These are phyloP conservation scores for Pseudofabraea citricarpa DNA, from an alignment of 2,329 filamentous ascomycete species.

Conservation along the genomic window DNA sequence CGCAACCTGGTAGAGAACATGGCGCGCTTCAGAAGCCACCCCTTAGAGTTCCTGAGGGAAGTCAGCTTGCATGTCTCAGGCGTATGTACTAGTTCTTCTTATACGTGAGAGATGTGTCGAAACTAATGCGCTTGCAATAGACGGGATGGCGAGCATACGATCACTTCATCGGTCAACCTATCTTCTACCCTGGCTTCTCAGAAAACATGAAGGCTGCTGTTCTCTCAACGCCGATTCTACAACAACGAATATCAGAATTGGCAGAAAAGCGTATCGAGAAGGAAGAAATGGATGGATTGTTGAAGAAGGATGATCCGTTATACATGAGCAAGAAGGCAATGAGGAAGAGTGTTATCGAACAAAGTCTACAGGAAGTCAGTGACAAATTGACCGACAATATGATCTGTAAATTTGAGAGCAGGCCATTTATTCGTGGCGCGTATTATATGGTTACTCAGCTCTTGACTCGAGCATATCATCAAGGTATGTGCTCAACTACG, in stretches of 20 bases:
- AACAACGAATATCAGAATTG: constrained; percentile 68
- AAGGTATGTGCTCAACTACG: constrained; percentile 48
- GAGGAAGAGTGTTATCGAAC: constrained; percentile 61
- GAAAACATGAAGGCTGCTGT: constrained; percentile 83
- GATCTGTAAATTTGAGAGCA: constrained; percentile 99
- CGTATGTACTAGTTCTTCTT: background rate
- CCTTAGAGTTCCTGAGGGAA: constrained; percentile 80
- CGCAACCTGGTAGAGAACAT: constrained; percentile 75
- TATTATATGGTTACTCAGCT: constrained; percentile 89
- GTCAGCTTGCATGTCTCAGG: constrained; percentile 90
- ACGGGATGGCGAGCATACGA: constrained; percentile 96
- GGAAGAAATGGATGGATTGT: constrained; percentile 70
- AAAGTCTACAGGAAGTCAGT: constrained; percentile 71
- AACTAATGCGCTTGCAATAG: background rate
- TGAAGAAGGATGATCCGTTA: constrained; percentile 52
- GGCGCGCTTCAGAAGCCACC: constrained; percentile 74
- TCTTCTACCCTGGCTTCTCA: constrained; percentile 89
- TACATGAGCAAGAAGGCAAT: constrained; percentile 47
- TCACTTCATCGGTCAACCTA: constrained; percentile 79
- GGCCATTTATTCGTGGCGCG: constrained; percentile 82
- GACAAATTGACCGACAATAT: constrained; percentile 87
- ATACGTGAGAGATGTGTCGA: background rate
- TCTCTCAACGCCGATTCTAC: constrained; percentile 70
- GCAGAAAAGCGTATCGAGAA: constrained; percentile 69
- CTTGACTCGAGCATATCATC: constrained; percentile 88